Conservation (phyloP, 805 yeast species). For the Candida vartiovaarae region DNA sequence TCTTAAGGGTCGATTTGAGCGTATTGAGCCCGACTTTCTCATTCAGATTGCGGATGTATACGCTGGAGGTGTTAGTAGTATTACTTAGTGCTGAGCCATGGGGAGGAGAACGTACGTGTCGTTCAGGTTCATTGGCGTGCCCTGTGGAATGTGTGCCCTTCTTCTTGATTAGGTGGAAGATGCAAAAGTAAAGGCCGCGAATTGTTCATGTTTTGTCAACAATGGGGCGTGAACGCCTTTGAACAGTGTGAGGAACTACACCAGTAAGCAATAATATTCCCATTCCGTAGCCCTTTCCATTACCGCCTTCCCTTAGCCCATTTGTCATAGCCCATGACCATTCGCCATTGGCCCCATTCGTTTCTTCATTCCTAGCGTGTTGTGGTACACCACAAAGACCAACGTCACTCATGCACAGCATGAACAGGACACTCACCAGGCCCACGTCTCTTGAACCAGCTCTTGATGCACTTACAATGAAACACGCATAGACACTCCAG, state of each 20-base stretch:
- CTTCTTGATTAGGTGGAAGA: background rate
- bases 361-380: too few relatives aligned
- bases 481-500: slow-evolving; percentile 91
- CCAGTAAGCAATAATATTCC: too few relatives aligned
- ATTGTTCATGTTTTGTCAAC: too few relatives aligned
- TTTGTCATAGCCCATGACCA: too few relatives aligned
- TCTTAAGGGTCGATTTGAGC: slow-evolving; percentile 36
- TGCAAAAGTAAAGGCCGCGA: background rate
- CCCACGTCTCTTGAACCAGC: slow-evolving; percentile 86
- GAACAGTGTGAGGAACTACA: too few relatives aligned
- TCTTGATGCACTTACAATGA: slow-evolving; percentile 84
- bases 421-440: slow-evolving; percentile 86
- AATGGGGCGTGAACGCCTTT: too few relatives aligned
- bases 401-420: slow-evolving; percentile 31
- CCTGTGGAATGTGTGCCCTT: background rate
- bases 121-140: slow-evolving; percentile 7
- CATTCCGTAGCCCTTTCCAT: too few relatives aligned
- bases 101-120: slow-evolving; percentile 18
- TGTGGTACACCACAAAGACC: too few relatives aligned
- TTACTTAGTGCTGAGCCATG: too few relatives aligned
- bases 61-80: slow-evolving; percentile 13
- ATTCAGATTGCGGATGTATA: slow-evolving; percentile 63
- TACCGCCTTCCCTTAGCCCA: too few relatives aligned
- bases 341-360: too few relatives aligned
- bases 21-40: slow-evolving; percentile 54